Evolutionary conservation across 2,329 filamentous ascomycete species (phyloP).

Genomic region (Sporothrix globosa): DNA sequence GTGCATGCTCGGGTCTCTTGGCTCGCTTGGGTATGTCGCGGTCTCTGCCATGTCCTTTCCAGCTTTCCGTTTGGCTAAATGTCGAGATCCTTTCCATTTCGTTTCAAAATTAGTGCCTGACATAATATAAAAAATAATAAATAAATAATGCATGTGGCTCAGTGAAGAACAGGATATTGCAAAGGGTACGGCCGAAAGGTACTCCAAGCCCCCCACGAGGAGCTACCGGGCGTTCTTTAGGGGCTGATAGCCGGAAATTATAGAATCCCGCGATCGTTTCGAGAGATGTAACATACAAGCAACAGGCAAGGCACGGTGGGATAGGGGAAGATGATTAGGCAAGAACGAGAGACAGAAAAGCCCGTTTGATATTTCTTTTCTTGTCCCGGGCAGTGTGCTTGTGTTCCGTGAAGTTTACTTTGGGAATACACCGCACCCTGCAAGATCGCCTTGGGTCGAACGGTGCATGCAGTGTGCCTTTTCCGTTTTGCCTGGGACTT

Average conservation of each 20-base stretch:
- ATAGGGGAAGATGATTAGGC: neutral
- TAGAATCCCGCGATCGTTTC: neutral
- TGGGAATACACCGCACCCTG: neutral
- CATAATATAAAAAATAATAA: neutral
- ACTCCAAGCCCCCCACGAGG: neutral
- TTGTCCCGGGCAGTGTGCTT: neutral
- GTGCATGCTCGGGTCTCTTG: neutral
- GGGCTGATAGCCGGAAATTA: neutral
- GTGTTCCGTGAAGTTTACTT: neutral
- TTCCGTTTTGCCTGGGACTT: neutral
- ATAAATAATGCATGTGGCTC: too few relatives aligned
- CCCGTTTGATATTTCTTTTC: neutral
- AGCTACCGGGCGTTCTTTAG: neutral
- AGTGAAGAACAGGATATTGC: neutral
- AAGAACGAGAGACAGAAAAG: neutral
- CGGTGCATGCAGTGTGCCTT: conserved; percentile 15
- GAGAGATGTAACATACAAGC: neutral
- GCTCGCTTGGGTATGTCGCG: too few relatives aligned
- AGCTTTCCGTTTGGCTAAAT: conserved; percentile 8
- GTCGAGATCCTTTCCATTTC: neutral
- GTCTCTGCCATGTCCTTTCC: neutral
- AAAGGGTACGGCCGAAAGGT: conserved; percentile 16
- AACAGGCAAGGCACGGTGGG: neutral
- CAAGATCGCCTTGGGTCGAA: neutral
- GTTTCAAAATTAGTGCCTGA: neutral